Base-by-base conservation (phyloP, 2,329 filamentous ascomycete species). In the Albifimbria verrucaria region DNA sequence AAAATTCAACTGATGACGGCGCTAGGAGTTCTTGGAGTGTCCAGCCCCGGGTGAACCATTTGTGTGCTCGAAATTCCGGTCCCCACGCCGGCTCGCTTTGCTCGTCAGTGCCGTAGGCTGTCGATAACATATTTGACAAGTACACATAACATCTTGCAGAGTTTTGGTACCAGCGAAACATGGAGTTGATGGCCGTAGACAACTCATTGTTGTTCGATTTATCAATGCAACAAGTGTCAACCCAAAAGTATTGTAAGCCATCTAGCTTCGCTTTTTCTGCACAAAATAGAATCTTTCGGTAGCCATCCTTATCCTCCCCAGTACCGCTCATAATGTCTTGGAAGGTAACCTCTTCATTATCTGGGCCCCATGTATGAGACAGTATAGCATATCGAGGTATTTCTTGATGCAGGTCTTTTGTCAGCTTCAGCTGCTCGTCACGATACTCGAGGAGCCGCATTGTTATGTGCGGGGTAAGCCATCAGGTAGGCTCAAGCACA, bases 161-260 rank as follows among this genome's bases (percentile, higher is more conserved):
- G 5, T 49, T 9, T 42, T 54, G 26, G 48, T 56, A 52, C 55
- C 54, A 51, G 25, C 47, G n/a, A 49, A 51, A 54, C 49, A 54
- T 51, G 24, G 44, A 47, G 23, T 47, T 47, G 23, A 47, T 47
- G 11, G 44, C 44, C 21, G 26, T 54, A 1, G 49, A 51, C 0
- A 62, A 25, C 39, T 62, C 60, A 4, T 55, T 49, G 2, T 54
- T 59, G 3, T 55, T 61, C 0, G 52, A 25, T 25, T 62, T 61
- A 1, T 62, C 55, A 17, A 62, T 62, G 3, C 60, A 62, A 25
- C 58, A 62, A 1, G 60, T 62, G 1, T 60, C 60, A 46, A 62
- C 2, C 60, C 57, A 42, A 20, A 41, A 46, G n/a, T 57, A 59
- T 2, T 44, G 6, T 3, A 61, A 43, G 0, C 47, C 55, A 3